Base-by-base conservation (phyloP, 1,284 basidiomycete genomes). In the Ustilago esculenta region DNA sequence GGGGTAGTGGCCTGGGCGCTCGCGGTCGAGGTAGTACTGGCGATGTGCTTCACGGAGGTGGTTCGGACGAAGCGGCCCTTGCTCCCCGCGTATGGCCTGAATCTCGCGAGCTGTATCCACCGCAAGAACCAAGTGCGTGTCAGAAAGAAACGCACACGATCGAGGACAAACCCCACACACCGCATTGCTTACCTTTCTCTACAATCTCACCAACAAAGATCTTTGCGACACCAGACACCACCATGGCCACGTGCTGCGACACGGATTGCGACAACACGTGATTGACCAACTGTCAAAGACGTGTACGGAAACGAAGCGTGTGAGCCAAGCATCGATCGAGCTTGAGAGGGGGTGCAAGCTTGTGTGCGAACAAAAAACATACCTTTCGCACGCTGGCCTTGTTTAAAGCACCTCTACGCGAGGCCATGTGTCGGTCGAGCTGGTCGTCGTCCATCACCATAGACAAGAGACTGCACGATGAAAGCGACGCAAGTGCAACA, bases 171-270 rank as follows among this genome's bases (percentile, higher is more conserved):
- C n/a, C n/a, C n/a, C n/a, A n/a, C n/a, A n/a, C n/a, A n/a, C n/a
- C n/a, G n/a, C n/a, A n/a, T 18, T 39, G 75, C 84, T 46, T 51
- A 90, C 91, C 91, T 84, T 90, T 90, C 81, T 94, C 92, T 18
- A 94, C 87, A 5, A 94, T 91, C 81, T 94, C 92, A 2, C 92
- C 92, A 9, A 95, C 91, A 73, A 95, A 95, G 2, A 94, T 91
- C 79, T 95, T 95, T 17, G 87, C 87, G 54, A 94, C 91, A 75
- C 92, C 92, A 7, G 92, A 90, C 0, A 94, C 89, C 30, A 94
- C 88, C 75, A 93, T 91, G 1, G 92, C 89, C 1, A 94, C 90
- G 14, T 91, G 90, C 68, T 90, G 88, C 4, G 90, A 92, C 5
- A 91, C 90, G 69, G 92, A 90, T 51, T 84, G 83, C 56, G 90